Percentiles rank a stretch among this genome's conserved stretches.
phyloP scores from a whole-genome alignment of 352 stramenopile species.

The Phytophthora syringae region DNA sequence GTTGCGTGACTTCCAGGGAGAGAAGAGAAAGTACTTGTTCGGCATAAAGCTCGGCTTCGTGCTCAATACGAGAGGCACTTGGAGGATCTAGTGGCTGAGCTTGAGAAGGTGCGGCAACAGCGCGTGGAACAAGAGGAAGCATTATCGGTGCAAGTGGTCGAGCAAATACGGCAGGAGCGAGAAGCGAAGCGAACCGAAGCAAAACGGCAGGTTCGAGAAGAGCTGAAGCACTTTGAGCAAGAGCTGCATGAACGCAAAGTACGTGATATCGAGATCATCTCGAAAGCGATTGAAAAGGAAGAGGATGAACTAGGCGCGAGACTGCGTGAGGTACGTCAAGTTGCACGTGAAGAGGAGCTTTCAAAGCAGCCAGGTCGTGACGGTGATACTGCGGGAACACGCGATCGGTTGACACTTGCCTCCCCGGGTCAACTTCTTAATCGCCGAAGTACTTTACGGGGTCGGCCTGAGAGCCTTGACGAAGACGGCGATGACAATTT shows the following conservation, averaged over 20 bases:
- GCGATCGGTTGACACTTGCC: not conserved
- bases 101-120: conserved; percentile 61
- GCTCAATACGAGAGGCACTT: conserved; percentile 69
- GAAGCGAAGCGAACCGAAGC: conserved; percentile 56
- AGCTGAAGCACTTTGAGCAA: conserved; percentile 58
- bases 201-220: conserved; percentile 49
- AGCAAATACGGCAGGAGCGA: conserved; percentile 59
- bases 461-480: conserved; percentile 6
- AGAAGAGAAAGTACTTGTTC: conserved; percentile 68
- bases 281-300: conserved; percentile 49
- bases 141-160: conserved; percentile 50
- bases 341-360: conserved; percentile 48
- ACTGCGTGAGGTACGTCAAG: conserved; percentile 43
- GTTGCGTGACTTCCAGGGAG: conserved; percentile 69
- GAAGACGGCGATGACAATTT: conserved; percentile 1
- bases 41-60: conserved; percentile 70
- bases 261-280: conserved; percentile 48
- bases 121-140: conserved; percentile 73
- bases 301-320: conserved; percentile 45
- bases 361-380: conserved; percentile 9
- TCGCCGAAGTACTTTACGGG: conserved; percentile 1
- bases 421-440: conserved; percentile 15
- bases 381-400: not conserved
- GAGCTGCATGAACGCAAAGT: conserved; percentile 54
- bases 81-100: conserved; percentile 64